Percentiles rank a stretch among this genome's conserved stretches.
phyloP scores from a whole-genome alignment of 495 filamentous ascomycete genomes.

The Neurospora intermedia region DNA sequence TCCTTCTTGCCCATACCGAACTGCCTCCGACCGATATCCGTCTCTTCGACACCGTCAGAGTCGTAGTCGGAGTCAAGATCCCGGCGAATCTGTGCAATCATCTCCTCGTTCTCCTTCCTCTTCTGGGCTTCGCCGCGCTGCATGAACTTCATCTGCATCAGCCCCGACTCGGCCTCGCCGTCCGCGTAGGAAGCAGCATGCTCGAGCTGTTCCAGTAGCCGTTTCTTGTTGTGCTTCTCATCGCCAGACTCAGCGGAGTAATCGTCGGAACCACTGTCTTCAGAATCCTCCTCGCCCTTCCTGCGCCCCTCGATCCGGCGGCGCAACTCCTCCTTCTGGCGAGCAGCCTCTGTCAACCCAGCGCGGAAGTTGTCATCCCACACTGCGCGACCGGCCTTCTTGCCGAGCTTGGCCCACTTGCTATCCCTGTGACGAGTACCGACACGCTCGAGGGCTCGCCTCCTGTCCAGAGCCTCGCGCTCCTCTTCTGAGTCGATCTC shows the following conservation, averaged over 20 bases:
- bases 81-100: slow-evolving; percentile 61
- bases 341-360: slow-evolving; percentile 71
- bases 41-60: slow-evolving; percentile 48
- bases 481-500: slow-evolving; percentile 62
- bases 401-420: slow-evolving; percentile 88
- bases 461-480: slow-evolving; percentile 64
- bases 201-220: slow-evolving; percentile 51
- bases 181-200: slow-evolving; percentile 28
- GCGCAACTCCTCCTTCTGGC: slow-evolving; percentile 74
- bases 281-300: slow-evolving; percentile 40
- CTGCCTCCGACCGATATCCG: slow-evolving; percentile 52
- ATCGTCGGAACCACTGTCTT: slow-evolving; percentile 40
- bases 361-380: slow-evolving; percentile 78
- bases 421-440: slow-evolving; percentile 79
- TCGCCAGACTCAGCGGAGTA: slow-evolving; percentile 41
- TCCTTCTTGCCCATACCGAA: slow-evolving; percentile 43
- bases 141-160: slow-evolving; percentile 86
- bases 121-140: slow-evolving; percentile 67
- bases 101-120: slow-evolving; percentile 70
- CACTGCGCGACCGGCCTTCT: slow-evolving; percentile 61
- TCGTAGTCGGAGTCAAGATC: slow-evolving; percentile 49
- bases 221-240: slow-evolving; percentile 38
- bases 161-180: slow-evolving; percentile 29
- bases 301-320: slow-evolving; percentile 74
- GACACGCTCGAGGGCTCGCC: slow-evolving; percentile 80